Conservation (phyloP, 139 green algal species). For the Volvox reticuliferus region DNA sequence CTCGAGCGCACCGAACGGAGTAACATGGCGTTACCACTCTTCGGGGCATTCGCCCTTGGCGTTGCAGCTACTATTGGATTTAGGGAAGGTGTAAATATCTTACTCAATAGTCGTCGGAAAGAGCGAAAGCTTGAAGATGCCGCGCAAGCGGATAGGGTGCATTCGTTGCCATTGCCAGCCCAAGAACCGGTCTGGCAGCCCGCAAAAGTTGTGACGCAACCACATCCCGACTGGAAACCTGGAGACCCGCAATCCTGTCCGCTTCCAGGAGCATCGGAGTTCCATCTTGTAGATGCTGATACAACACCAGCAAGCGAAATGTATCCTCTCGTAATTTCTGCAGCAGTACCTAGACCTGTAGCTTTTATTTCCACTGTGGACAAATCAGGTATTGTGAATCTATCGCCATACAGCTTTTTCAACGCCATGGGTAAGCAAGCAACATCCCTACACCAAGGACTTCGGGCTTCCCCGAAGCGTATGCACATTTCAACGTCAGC, state of each 20-base stretch:
- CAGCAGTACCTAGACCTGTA: constrained; percentile 87
- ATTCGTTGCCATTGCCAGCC: neutral
- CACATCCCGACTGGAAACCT: constrained; percentile 70
- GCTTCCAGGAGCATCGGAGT: neutral
- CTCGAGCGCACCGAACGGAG: neutral
- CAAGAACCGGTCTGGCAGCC: neutral
- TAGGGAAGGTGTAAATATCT: neutral
- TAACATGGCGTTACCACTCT: constrained; percentile 2
- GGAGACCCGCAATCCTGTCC: constrained; percentile 63
- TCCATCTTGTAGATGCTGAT: neutral
- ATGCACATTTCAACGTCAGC: too few species aligned
- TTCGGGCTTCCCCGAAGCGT: too few species aligned
- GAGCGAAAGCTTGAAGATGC: neutral
- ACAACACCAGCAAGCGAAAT: neutral
- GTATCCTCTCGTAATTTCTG: constrained; percentile 89
- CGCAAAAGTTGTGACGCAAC: constrained; percentile 12
- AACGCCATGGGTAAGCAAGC: constrained; percentile 72
- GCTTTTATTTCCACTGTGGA: constrained; percentile 84
- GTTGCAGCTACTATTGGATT: neutral
- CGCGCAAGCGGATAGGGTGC: neutral
- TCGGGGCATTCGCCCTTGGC: neutral
- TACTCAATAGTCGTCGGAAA: neutral
- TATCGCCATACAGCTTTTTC: constrained; percentile 95
- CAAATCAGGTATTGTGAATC: constrained; percentile 61
- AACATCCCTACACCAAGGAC: too few species aligned